Percentiles rank a stretch among this genome's conserved stretches.
Conservation (phyloP, 2,329 filamentous ascomycete species). For the Fusarium denticulatum region DNA sequence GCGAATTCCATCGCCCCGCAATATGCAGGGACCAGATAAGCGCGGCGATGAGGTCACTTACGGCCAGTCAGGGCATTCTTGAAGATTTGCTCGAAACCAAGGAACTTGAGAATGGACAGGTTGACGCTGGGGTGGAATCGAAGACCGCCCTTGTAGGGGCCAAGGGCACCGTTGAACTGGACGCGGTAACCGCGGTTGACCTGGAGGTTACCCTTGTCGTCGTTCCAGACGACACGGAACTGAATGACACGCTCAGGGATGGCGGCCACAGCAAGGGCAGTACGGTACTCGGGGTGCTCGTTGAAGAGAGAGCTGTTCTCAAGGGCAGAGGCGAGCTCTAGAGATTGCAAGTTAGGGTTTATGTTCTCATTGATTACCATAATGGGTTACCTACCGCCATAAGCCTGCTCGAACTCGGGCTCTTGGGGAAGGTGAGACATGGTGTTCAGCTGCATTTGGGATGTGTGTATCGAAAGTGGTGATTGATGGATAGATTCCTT, state of each 20-base stretch:
- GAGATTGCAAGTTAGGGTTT: conserved; percentile 10
- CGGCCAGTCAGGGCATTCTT: conserved; percentile 98
- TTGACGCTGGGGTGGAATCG: conserved; percentile 93
- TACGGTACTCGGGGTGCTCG: conserved; percentile 94
- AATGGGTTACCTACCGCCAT: conserved; percentile 74
- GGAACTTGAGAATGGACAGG: conserved; percentile 87
- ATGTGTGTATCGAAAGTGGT: conserved; percentile 17
- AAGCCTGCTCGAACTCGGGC: conserved; percentile 99
- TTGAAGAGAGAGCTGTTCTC: conserved; percentile 93
- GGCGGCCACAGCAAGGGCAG: conserved; percentile 85
- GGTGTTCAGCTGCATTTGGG: conserved; percentile 45
- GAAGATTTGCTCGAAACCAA: conserved; percentile 99
- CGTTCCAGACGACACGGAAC: conserved; percentile 97
- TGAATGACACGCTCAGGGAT: conserved; percentile 96
- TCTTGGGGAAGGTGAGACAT: conserved; percentile 89
- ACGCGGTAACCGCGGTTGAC: conserved; percentile 97
- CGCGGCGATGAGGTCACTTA: conserved; percentile 59
- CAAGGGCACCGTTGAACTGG: conserved; percentile 97
- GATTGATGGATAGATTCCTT: not conserved
- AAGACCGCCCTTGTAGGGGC: conserved; percentile 97
- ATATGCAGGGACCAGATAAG: conserved; percentile 26
- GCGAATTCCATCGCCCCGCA: conserved; percentile 9
- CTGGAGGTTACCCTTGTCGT: conserved; percentile 88
- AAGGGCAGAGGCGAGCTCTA: conserved; percentile 94
- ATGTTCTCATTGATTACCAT: not conserved